phyloP scores from a whole-genome alignment of 306 rosid genomes.

The Medicago arabica region DNA sequence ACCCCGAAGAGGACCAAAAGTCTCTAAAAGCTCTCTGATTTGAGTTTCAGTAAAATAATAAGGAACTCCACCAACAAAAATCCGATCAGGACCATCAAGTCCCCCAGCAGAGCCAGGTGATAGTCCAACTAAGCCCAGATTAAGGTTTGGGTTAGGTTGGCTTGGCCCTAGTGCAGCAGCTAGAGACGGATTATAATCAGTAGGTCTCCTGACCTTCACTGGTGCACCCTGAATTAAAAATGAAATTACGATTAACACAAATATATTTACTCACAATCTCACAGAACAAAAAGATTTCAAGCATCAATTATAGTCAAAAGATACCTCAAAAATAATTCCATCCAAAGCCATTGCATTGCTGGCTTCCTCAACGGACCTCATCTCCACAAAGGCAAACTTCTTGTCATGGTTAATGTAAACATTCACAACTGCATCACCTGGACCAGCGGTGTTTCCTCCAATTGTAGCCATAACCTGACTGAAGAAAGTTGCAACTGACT shows the following conservation, averaged over 20 bases:
- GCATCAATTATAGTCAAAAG: neutral
- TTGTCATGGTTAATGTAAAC: conserved; percentile 98
- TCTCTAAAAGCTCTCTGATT: conserved; percentile 92
- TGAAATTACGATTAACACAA: conserved; percentile 5
- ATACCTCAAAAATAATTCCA: conserved; percentile 97
- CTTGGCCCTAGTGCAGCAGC: conserved; percentile 99
- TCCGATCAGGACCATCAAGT: conserved; percentile 99
- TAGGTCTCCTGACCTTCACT: conserved; percentile 98
- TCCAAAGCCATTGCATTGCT: conserved; percentile 99
- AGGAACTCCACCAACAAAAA: conserved; percentile 98
- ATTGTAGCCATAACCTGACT: conserved; percentile 97
- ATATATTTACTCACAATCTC: neutral
- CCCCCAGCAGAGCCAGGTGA: conserved; percentile 99
- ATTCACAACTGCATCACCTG: conserved; percentile 99
- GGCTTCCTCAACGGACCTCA: conserved; percentile 99
- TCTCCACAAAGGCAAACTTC: conserved; percentile 97
- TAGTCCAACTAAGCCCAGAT: conserved; percentile 88
- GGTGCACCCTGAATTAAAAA: conserved; percentile 82
- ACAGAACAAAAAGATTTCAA: conserved; percentile 2
- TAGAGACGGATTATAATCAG: conserved; percentile 95
- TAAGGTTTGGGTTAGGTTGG: conserved; percentile 93
- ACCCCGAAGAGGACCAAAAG: conserved; percentile 96
- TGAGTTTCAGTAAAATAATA: conserved; percentile 96
- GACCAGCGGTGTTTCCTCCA: conserved; percentile 99
- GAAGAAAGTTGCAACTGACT: conserved; percentile 98